Base-by-base conservation (phyloP, 176 grass and related monocot genomes). In the Guadua angustifolia region DNA sequence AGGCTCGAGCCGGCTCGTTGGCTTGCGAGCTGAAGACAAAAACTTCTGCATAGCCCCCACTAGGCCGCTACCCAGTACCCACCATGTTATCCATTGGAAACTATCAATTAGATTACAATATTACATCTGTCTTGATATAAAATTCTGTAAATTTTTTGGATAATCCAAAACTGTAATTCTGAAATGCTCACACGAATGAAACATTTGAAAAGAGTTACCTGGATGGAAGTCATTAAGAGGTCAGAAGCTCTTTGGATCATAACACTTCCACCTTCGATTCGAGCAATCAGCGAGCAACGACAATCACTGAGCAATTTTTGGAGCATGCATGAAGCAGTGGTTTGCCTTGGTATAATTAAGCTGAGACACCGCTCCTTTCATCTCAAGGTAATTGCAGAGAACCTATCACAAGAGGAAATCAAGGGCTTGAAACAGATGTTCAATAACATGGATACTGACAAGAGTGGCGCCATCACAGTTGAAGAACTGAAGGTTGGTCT, bases 41-140 rank as follows among this genome's bases (percentile, higher is more conserved):
- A n/a, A n/a, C 0, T 39, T 99, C 89, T 76, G 93, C 93, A 89
- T 90, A 99, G 45, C 96, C 96, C 72, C 93, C 96, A 88, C 89
- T n/a, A n/a, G n/a, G n/a, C n/a, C n/a, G n/a, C n/a, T n/a, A n/a
- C n/a, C n/a, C n/a, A n/a, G n/a, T 94, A 19, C 96, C 96, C 1
- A 79, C 93, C 61, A 99, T 89, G 80, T 91, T 99, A 25, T 95
- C 96, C 95, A 51, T n/a, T 42, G 52, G 15, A 77, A 81, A 47
- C 9, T 39, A 82, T 68, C 53, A 56, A 17, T 61, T 7, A 39
- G 0, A 24, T 69, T 74, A 68, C n/a, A 79, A 17, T 35, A 0
- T 13, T 55, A 25, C 19, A 45, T 44, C 45, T 88, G 9, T 44
- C 52, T 46, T 74, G 55, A 16, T 5, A 50, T 3, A 0, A 64